These are phyloP conservation scores for Fusarium oligoseptatum DNA, from an alignment of 2,329 filamentous ascomycete species.

Conservation along the genomic window DNA sequence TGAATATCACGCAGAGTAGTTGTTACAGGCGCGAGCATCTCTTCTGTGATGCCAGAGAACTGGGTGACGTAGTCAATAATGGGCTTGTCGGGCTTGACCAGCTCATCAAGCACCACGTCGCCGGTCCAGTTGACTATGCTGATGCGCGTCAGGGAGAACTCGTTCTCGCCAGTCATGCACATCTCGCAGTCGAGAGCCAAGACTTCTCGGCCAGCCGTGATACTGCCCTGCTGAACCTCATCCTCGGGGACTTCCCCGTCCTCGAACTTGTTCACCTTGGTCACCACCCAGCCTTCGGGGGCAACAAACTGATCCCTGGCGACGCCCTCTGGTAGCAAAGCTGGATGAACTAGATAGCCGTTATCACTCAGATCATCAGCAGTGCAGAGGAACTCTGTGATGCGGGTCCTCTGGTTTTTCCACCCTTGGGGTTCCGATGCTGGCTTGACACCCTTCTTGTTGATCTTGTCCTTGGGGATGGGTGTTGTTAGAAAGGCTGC, in stretches of 20 bases:
- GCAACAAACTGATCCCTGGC: slow-evolving; percentile 65
- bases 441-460: slow-evolving; percentile 69
- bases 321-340: slow-evolving; percentile 73
- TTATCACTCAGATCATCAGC: slow-evolving; percentile 83
- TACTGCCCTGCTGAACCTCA: slow-evolving; percentile 82
- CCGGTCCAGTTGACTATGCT: slow-evolving; percentile 91
- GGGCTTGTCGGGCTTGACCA: slow-evolving; percentile 90
- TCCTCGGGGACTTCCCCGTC: slow-evolving; percentile 77
- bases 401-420: slow-evolving; percentile 82
- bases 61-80: slow-evolving; percentile 93
- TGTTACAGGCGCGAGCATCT: slow-evolving; percentile 84
- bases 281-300: slow-evolving; percentile 87
- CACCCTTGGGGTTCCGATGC: slow-evolving; percentile 74
- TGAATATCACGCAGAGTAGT: slow-evolving; percentile 90
- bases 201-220: slow-evolving; percentile 84
- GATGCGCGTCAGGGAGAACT: slow-evolving; percentile 88
- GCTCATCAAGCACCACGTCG: slow-evolving; percentile 83
- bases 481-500: slow-evolving; percentile 85
- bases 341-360: slow-evolving; percentile 87
- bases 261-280: slow-evolving; percentile 73
- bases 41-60: slow-evolving; percentile 91
- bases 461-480: slow-evolving; percentile 74
- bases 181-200: slow-evolving; percentile 96
- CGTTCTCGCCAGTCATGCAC: slow-evolving; percentile 86
- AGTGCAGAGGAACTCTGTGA: slow-evolving; percentile 82